phyloP scores from a whole-genome alignment of 225 moss, liverwort and hornwort species.

The Lunularia cruciata region DNA sequence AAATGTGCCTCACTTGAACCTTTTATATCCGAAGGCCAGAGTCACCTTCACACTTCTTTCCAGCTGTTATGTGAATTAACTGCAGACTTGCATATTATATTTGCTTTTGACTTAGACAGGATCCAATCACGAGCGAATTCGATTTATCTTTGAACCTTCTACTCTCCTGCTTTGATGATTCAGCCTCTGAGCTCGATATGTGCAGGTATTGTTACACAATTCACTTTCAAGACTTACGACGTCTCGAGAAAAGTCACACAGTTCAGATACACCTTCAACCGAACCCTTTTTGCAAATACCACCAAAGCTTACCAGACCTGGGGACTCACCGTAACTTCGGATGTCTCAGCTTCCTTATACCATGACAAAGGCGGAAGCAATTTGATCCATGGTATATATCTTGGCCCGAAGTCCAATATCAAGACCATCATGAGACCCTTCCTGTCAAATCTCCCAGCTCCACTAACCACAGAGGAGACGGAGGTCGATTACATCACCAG shows the following conservation, averaged over 20 bases:
- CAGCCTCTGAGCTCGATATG: neutral
- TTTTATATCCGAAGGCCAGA: neutral
- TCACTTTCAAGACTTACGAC: conserved; percentile 61
- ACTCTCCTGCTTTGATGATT: too few species aligned
- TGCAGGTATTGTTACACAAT: conserved; percentile 62
- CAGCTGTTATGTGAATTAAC: too few species aligned
- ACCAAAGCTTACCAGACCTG: conserved; percentile 58
- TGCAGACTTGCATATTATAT: too few species aligned
- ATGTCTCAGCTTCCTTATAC: conserved; percentile 56
- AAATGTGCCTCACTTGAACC: neutral
- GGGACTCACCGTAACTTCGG: conserved; percentile 42
- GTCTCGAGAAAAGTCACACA: conserved; percentile 59
- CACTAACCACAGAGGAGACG: conserved; percentile 13
- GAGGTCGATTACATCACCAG: conserved; percentile 55
- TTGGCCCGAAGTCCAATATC: conserved; percentile 40
- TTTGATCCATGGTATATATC: conserved; percentile 51
- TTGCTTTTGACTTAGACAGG: too few species aligned
- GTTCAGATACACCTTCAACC: conserved; percentile 48
- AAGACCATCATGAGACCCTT: conserved; percentile 22
- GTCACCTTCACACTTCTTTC: too few species aligned
- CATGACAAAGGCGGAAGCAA: conserved; percentile 47
- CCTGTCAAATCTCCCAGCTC: conserved; percentile 22
- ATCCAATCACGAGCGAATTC: neutral
- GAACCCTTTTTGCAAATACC: conserved; percentile 32
- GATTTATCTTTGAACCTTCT: too few species aligned